Conservation (phyloP, 1,139 yeast species). For the Nadsonia starkeyi-henricii region DNA sequence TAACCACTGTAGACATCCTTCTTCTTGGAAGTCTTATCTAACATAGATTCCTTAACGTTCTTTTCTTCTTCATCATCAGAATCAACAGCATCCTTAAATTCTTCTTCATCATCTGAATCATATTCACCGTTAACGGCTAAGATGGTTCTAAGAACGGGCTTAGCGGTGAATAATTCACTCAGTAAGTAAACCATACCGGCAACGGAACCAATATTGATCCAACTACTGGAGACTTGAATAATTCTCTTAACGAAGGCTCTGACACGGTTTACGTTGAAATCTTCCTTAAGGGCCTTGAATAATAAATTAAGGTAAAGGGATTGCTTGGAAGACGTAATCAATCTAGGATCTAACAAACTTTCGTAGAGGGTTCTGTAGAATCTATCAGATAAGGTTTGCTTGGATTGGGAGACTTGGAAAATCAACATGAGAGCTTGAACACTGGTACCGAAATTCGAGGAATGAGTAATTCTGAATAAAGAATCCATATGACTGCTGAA, state of each 20-base stretch:
- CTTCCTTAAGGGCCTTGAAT: conserved; percentile 71
- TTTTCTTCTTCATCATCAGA: conserved; percentile 21
- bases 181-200: conserved; percentile 80
- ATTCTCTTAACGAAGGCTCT: conserved; percentile 87
- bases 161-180: conserved; percentile 44
- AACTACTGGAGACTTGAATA: conserved; percentile 67
- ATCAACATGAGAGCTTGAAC: conserved; percentile 83
- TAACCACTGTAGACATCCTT: conserved; percentile 53
- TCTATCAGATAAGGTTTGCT: conserved; percentile 38
- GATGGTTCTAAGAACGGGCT: conserved; percentile 39
- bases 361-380: conserved; percentile 84
- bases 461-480: conserved; percentile 79
- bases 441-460: conserved; percentile 86
- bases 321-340: conserved; percentile 74
- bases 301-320: conserved; percentile 67
- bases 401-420: conserved; percentile 44
- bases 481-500: conserved; percentile 74
- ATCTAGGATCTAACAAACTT: conserved; percentile 71
- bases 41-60: conserved; percentile 5
- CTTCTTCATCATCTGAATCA: conserved; percentile 7
- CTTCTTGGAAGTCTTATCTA: conserved; percentile 8
- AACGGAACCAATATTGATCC: conserved; percentile 81
- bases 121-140: conserved; percentile 13
- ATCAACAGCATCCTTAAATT: conserved; percentile 19
- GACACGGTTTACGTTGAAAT: conserved; percentile 49